phyloP scores from a whole-genome alignment of 2,329 filamentous ascomycete species.

The Pseudogymnoascus sp. region DNA sequence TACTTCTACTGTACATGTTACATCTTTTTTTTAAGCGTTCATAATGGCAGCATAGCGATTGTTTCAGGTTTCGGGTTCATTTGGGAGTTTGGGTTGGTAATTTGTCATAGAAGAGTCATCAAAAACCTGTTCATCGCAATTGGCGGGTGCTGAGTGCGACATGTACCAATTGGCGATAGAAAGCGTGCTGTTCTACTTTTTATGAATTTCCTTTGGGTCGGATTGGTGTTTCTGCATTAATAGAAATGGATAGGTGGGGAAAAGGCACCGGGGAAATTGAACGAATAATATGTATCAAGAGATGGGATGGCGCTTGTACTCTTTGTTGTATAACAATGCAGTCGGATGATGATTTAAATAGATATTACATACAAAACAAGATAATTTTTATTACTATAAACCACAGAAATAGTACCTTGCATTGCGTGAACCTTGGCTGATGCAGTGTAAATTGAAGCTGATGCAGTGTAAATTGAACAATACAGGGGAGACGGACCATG shows the following conservation, averaged over 20 bases:
- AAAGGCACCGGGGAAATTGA: not conserved
- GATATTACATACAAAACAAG: not conserved
- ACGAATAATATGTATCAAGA: not conserved
- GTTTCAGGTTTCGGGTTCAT: not conserved
- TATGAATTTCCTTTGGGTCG: conserved; percentile 1
- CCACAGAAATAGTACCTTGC: not conserved
- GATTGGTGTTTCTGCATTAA: not conserved
- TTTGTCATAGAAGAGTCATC: conserved; percentile 5
- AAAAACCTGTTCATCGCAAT: conserved; percentile 5
- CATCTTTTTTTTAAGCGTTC: not conserved
- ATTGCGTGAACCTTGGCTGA: not conserved
- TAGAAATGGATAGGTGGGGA: not conserved
- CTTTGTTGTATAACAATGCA: conserved; percentile 4
- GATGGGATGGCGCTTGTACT: conserved; percentile 2
- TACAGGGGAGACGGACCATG: not conserved
- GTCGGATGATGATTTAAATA: not conserved
- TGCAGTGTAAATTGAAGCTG: not conserved
- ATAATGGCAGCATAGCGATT: conserved; percentile 4
- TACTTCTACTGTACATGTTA: conserved; percentile 1
- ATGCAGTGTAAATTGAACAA: not conserved
- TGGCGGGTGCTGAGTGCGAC: not conserved
- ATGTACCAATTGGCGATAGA: not conserved
- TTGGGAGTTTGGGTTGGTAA: not conserved
- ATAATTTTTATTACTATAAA: not conserved
- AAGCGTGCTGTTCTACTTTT: not conserved